Evolutionary conservation across 805 yeast genomes (phyloP), one percentile per base, ranked within the genome.

Genomic region (Ogataea corticis): DNA sequence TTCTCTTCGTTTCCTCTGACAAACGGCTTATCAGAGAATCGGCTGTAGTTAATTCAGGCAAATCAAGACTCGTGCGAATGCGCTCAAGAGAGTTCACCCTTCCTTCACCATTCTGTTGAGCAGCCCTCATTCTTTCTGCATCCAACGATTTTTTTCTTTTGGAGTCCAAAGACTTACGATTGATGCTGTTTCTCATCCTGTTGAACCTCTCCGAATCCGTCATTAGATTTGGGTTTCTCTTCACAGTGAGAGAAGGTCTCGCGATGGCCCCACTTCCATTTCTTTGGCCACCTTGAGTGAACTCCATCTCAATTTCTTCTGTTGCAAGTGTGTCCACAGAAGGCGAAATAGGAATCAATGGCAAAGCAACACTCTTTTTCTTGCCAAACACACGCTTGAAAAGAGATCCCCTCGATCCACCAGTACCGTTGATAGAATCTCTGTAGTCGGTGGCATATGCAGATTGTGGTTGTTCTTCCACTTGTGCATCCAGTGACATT

Each of bases 271-370:
- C 65, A 45, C 59, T 56, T 10, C 35, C 37, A 4, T 32, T 37
- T 23, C 44, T 42, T 15, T 41, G 38, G 30, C 53, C 55, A 34
- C 53, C 56, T n/a, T 52, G 56, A 2, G 63, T 58, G 47, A 58
- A 66, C 23, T 75, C 73, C 73, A 77, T 59, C 25, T 75, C 74
- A 44, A 77, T 77, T 48, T 76, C 82, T 52, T 77, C 82, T 0
- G 79, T 73, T n/a, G 63, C 66, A 7, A 72, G 50, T 7, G 65
- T 64, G 37, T 63, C 67, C 15, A 64, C 53, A 11, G 73, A 73
- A 7, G 58, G 67, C 4, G 62, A 62, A 3, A 58, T 40, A n/a
- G 63, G 57, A 25, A 67, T 56, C 48, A 67, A 61, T 11, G 69
- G 62, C 23, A 69, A 58, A 14, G 49, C 45, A 3, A 36, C 42